Base-by-base conservation (phyloP, 768 basidiomycete species). In the Termitomyces eurrhizus region DNA sequence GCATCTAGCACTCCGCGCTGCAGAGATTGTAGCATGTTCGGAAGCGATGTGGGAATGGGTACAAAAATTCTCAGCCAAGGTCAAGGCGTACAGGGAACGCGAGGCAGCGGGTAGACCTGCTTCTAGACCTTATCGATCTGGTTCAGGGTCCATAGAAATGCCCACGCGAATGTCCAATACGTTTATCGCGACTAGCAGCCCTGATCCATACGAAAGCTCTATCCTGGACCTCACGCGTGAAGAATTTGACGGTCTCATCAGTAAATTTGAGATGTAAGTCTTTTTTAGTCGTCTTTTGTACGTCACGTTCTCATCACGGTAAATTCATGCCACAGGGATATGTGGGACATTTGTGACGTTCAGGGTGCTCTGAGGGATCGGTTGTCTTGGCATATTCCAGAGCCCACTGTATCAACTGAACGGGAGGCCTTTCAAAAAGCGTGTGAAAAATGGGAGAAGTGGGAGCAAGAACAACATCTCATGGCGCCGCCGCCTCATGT, bases 11-110 rank as follows among this genome's bases (percentile, higher is more conserved):
- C 59, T 84, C 63, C 78, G 87, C 14, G 80, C 81, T 9, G 78
- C 81, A 59, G 89, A 89, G 68, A 78, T 90, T n/a, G 64, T 90
- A 14, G 87, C 79, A 8, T 90, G 88, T 65, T 78, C 84, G 0
- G 90, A 91, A 71, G 77, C 84, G 35, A 91, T 91, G 88, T 92
- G 90, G 90, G 88, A 88, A 57, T 90, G 85, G 83, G 80, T 90
- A 3, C 67, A 74, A 24, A 79, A 79, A 29, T 80, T 79, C 61
- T 85, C 85, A 73, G 68, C 64, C 13, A 61, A 63, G 41, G 64
- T 58, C 18, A 56, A 50, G 36, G 57, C 45, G 16, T 64, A 41
- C 12, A 32, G 55, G 4, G 50, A 44, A 37, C 62, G 26, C 37
- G 49, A 54, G 56, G 26, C 53, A 33, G 5, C 49, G 35, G 33